phyloP scores from a whole-genome alignment of 2,329 filamentous ascomycete species.

The Trichoderma sp. region DNA sequence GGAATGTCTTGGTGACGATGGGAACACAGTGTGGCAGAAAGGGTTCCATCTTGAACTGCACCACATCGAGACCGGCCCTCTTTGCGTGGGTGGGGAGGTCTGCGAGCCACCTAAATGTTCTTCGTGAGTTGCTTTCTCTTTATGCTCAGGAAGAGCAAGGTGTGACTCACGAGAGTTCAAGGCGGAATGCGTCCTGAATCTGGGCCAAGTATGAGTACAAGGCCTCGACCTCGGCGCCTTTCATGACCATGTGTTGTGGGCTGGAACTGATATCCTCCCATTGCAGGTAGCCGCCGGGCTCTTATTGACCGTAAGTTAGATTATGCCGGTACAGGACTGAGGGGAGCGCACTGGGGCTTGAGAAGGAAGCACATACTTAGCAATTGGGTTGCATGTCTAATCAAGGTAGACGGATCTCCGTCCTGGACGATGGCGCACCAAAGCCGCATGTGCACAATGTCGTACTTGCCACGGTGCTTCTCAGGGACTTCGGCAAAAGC shows the following conservation, averaged over 20 bases:
- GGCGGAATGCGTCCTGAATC: background rate
- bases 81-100: background rate
- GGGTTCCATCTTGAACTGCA: background rate
- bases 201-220: background rate
- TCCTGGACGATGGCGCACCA: background rate
- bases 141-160: background rate
- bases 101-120: background rate
- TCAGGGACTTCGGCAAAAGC: background rate
- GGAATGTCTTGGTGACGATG: background rate
- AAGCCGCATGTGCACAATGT: slow-evolving; percentile 14
- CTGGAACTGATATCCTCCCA: background rate
- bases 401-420: background rate
- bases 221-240: background rate
- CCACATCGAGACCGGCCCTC: background rate
- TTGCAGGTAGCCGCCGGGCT: background rate
- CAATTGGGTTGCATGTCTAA: background rate
- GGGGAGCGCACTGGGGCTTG: too few relatives aligned
- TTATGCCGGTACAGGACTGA: background rate
- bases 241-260: background rate
- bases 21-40: background rate
- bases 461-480: slow-evolving; percentile 9
- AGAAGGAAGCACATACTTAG: background rate
- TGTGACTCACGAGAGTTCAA: background rate
- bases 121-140: background rate
- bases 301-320: background rate